Percentiles rank a stretch among this genome's conserved stretches.
phyloP scores from a whole-genome alignment of 2,329 filamentous ascomycete genomes.

The Amylocarpus encephaloides region DNA sequence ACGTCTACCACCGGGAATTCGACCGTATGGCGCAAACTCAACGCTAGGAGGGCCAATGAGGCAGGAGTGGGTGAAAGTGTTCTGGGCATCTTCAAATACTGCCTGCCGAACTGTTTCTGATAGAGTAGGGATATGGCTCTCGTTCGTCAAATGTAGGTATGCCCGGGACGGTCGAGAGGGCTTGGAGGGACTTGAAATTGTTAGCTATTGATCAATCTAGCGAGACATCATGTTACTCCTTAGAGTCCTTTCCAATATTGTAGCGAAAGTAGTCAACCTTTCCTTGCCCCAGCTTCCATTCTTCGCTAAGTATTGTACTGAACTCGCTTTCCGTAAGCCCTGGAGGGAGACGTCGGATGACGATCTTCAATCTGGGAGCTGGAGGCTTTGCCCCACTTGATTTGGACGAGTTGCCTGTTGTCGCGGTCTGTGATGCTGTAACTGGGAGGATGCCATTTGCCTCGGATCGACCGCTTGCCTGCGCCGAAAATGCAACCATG shows the following conservation, averaged over 20 bases:
- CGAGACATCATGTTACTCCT: slow-evolving; percentile 55
- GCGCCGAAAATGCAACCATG: slow-evolving; percentile 26
- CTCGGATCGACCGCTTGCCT: slow-evolving; percentile 29
- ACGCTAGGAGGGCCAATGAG: slow-evolving; percentile 73
- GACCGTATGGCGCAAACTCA: slow-evolving; percentile 79
- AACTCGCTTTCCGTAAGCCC: slow-evolving; percentile 79
- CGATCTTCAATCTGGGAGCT: slow-evolving; percentile 66
- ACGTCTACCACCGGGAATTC: slow-evolving; percentile 67
- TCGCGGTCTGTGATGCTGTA: slow-evolving; percentile 36
- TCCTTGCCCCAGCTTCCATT: slow-evolving; percentile 75
- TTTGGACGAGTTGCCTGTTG: slow-evolving; percentile 36
- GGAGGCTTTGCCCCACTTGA: slow-evolving; percentile 39
- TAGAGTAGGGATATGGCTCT: slow-evolving; percentile 59
- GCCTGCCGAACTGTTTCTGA: slow-evolving; percentile 63
- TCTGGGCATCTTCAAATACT: slow-evolving; percentile 75
- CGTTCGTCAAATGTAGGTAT: slow-evolving; percentile 74
- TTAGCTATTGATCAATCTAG: slow-evolving; percentile 10
- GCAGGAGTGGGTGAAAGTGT: slow-evolving; percentile 63
- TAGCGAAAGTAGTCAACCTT: slow-evolving; percentile 82
- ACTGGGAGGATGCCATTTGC: slow-evolving; percentile 49
- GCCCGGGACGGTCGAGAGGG: slow-evolving; percentile 73
- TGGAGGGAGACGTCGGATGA: slow-evolving; percentile 79
- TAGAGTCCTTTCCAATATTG: slow-evolving; percentile 68
- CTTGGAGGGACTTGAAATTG: slow-evolving; percentile 62
- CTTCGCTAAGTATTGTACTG: slow-evolving; percentile 60